Evolutionary conservation across 768 basidiomycete species (phyloP), one percentile per base, ranked within the genome.

Genomic region (Suillus variegatus): DNA sequence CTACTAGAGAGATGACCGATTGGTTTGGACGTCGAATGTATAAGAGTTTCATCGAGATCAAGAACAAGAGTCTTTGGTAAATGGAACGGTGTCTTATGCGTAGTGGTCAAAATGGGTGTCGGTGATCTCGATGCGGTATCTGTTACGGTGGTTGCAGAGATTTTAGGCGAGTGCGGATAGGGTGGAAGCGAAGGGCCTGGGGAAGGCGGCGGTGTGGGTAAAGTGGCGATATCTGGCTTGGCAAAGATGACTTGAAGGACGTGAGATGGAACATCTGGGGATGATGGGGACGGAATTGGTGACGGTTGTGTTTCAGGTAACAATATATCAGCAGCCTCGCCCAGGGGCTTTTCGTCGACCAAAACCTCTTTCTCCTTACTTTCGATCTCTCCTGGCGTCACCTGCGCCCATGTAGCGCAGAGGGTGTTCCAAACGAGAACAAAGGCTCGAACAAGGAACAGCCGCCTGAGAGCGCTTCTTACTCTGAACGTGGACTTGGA

Each of bases 1-100:
- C 88, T 84, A 40, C 80, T 75, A 66, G 78, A 71, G 70, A 79
- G 71, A 9, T 82, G 75, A 60, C 80, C 76, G 41, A 91, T 82
- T 32, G 93, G 90, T 44, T 94, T 85, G 20, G 95, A 93, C 0
- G 97, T 99, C 2, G 96, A 97, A 75, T 99, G 97, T 65, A 99
- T 99, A 57, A 99, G 87, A 1, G 97, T 99, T 80, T 99, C 97
- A 76, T 99, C 97, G 61, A 99, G 83, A 79, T 99, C 97, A 52
- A 99, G 87, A 38, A 99, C 95, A 44, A 99, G 88, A 0, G 95
- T 97, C 82, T 99, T 99, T 35, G 87, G 95, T 40, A 87, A 82
- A 71, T 90, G 90, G 68, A 97, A 91, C 4, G 90, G 88, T 0
- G 89, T 86, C 72, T 84, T 88, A 68, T 87, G 85, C 14, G 83